Evolutionary conservation across 2,329 filamentous ascomycete genomes (phyloP).

Genomic region (Sporothrix inflata): DNA sequence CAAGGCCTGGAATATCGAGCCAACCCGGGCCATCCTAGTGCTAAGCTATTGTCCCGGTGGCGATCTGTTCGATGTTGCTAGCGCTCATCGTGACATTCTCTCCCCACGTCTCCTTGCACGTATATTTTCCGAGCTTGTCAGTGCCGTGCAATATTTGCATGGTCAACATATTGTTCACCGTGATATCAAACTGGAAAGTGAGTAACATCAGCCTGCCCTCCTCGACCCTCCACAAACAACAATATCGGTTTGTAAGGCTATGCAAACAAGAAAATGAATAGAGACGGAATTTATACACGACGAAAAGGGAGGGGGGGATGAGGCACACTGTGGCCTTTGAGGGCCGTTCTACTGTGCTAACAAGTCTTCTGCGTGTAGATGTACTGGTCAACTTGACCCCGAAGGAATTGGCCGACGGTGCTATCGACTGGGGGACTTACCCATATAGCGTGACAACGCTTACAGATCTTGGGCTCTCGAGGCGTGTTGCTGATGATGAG

Average conservation of each 20-base stretch:
- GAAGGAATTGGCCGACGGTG: conserved; percentile 64
- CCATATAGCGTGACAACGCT: conserved; percentile 84
- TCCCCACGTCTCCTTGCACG: conserved; percentile 72
- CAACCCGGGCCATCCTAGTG: conserved; percentile 79
- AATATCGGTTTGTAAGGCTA: background rate
- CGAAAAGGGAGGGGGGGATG: no score
- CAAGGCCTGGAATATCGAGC: conserved; percentile 87
- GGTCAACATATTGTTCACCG: conserved; percentile 85
- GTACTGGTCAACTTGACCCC: conserved; percentile 85
- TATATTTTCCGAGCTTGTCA: conserved; percentile 87
- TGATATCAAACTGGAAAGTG: conserved; percentile 96
- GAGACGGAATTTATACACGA: no score
- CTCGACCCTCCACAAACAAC: no score
- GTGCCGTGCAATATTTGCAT: conserved; percentile 85
- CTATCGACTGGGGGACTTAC: conserved; percentile 72
- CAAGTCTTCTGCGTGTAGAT: conserved; percentile 56
- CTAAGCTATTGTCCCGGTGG: conserved; percentile 92
- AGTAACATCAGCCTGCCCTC: conserved; percentile 41
- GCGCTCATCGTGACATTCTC: conserved; percentile 68
- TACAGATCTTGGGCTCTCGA: conserved; percentile 87
- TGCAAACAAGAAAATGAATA: background rate
- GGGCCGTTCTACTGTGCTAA: background rate
- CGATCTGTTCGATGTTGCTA: conserved; percentile 92
- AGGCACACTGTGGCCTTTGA: background rate
- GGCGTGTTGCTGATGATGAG: conserved; percentile 81